Evolutionary conservation across 129 eudicot species (phyloP).

Genomic region (Helianthus tuberosus): DNA sequence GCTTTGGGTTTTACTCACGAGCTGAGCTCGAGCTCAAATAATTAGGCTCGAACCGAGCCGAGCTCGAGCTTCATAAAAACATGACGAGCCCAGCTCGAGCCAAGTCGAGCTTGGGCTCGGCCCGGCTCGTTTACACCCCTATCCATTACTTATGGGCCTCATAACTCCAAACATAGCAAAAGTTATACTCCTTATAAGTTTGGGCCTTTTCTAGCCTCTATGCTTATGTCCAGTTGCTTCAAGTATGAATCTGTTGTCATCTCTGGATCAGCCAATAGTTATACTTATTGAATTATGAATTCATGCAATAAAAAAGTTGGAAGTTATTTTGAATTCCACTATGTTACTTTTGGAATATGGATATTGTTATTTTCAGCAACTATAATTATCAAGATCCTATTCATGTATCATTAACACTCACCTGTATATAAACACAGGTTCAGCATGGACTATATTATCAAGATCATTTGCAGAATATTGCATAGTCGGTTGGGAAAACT

Average conservation of each 20-base stretch:
- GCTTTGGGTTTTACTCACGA: no score
- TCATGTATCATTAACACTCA: neutral
- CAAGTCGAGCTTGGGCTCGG: no score
- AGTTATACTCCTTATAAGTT: neutral
- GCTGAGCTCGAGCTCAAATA: no score
- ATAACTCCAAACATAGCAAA: neutral
- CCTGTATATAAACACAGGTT: conserved; percentile 51
- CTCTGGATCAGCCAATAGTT: no score
- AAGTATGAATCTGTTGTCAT: no score
- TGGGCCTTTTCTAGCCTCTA: neutral
- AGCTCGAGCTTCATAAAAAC: no score
- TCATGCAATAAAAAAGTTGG: conserved; percentile 17
- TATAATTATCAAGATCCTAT: neutral
- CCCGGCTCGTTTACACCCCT: no score
- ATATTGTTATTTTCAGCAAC: neutral
- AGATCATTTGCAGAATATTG: conserved; percentile 88
- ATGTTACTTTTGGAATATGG: neutral
- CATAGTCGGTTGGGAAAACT: conserved; percentile 83
- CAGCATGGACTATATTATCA: conserved; percentile 92
- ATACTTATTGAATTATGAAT: no score
- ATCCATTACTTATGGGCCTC: neutral
- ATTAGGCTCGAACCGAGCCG: no score
- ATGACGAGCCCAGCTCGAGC: no score
- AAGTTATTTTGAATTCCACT: neutral
- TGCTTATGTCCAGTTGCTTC: neutral